Percentiles rank a stretch among this genome's conserved stretches.
Conservation (phyloP, 352 stramenopile species). For the Globisporangium okanoganense region DNA sequence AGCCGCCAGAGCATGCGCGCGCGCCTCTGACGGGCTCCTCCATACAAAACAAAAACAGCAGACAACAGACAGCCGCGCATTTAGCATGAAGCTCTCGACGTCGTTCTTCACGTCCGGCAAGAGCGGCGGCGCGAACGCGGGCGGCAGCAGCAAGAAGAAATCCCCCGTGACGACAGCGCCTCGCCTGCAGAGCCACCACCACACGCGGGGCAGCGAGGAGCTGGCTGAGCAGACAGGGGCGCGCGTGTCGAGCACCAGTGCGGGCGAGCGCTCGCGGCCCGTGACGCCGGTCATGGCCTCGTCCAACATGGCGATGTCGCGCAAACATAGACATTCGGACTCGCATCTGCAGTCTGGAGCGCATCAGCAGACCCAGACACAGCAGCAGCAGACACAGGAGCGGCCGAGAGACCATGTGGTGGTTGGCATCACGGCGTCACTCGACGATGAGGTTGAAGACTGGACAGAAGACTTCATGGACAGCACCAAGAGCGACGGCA, state of each 20-base stretch:
- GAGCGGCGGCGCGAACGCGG: neutral
- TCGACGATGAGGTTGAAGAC: slow-evolving; percentile 71
- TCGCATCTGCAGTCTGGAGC: slow-evolving; percentile 17
- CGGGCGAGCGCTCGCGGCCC: slow-evolving; percentile 2
- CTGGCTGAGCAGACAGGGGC: neutral
- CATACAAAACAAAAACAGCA: neutral
- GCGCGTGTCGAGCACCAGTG: slow-evolving; percentile 11
- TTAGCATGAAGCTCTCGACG: slow-evolving; percentile 4
- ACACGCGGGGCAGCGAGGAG: neutral
- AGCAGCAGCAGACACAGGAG: slow-evolving; percentile 1
- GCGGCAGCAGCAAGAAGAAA: slow-evolving; percentile 4
- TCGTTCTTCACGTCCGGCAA: slow-evolving; percentile 5
- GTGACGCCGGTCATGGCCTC: neutral
- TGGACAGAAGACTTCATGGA: slow-evolving; percentile 65
- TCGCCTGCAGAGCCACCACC: neutral
- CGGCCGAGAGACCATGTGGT: slow-evolving; percentile 52
- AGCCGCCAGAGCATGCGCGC: slow-evolving; percentile 9
- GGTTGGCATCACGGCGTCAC: slow-evolving; percentile 60
- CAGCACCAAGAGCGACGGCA: slow-evolving; percentile 7
- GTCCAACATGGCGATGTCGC: slow-evolving; percentile 3
- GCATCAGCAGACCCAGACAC: neutral
- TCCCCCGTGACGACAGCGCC: neutral
- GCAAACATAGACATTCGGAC: slow-evolving; percentile 14
- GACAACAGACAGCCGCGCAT: neutral
- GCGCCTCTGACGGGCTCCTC: neutral